Evolutionary conservation across 352 stramenopile genomes (phyloP).

Genomic region (Peronosclerospora sorghi): DNA sequence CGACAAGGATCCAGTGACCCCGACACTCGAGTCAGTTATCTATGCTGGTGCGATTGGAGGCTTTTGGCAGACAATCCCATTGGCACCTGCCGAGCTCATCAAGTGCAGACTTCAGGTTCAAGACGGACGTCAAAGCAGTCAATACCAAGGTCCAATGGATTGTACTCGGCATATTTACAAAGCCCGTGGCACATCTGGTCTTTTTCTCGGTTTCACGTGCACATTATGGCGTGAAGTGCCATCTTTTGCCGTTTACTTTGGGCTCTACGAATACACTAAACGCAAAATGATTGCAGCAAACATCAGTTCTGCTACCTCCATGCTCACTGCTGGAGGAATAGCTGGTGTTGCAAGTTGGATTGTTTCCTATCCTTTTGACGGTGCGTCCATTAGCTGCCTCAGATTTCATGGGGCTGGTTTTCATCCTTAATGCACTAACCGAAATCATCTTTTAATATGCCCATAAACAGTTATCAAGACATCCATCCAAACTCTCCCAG

Average conservation of each 20-base stretch:
- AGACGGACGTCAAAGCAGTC: constrained; percentile 35
- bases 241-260: constrained; percentile 80
- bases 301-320: constrained; percentile 52
- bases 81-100: constrained; percentile 73
- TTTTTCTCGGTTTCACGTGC: constrained; percentile 66
- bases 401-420: constrained; percentile 1
- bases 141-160: constrained; percentile 59
- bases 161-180: constrained; percentile 69
- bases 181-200: constrained; percentile 36
- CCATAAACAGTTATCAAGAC: constrained; percentile 63
- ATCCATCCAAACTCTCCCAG: constrained; percentile 68
- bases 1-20: constrained; percentile 37
- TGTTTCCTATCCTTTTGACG: constrained; percentile 72
- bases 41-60: constrained; percentile 54
- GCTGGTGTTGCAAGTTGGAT: constrained; percentile 74
- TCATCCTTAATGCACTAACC: too few relatives aligned
- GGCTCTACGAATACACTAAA: constrained; percentile 70
- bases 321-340: constrained; percentile 70
- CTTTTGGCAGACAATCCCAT: constrained; percentile 64
- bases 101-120: constrained; percentile 79
- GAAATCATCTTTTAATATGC: too few relatives aligned
- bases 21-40: constrained; percentile 58
- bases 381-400: constrained; percentile 17
- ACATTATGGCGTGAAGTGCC: constrained; percentile 72
- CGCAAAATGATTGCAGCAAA: constrained; percentile 45